These are phyloP conservation scores for Oldenlandia corymbosa DNA, from an alignment of 257 asterid species.

Conservation along the genomic window DNA sequence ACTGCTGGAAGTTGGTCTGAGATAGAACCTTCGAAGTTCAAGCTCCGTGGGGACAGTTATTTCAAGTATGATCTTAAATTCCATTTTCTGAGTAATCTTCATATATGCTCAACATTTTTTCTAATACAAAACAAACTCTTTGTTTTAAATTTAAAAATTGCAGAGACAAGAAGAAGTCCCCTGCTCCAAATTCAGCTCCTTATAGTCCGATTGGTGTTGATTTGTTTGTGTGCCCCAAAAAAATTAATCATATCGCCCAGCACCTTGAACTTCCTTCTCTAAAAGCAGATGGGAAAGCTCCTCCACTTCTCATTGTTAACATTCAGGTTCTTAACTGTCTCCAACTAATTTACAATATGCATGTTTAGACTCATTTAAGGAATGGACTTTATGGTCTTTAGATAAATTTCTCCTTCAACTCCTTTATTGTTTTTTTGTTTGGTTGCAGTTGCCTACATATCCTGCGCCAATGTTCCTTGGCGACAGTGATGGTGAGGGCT, in stretches of 20 bases:
- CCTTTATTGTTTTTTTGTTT: constrained; percentile 9
- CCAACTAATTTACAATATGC: not conserved
- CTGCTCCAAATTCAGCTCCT: constrained; percentile 67
- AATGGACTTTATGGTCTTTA: not conserved
- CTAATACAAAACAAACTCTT: not conserved
- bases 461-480: constrained; percentile 81
- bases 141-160: constrained; percentile 21
- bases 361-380: not conserved
- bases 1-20: constrained; percentile 73
- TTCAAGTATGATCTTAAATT: constrained; percentile 52
- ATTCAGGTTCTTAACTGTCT: constrained; percentile 51
- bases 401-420: not conserved
- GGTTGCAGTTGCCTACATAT: constrained; percentile 75
- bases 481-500: constrained; percentile 85
- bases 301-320: constrained; percentile 73
- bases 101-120: not conserved
- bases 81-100: not conserved
- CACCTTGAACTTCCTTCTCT: constrained; percentile 77
- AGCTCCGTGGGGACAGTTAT: constrained; percentile 78
- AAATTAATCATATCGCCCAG: constrained; percentile 88
- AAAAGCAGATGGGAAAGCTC: constrained; percentile 53
- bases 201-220: constrained; percentile 93
- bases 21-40: constrained; percentile 75
- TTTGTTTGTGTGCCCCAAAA: constrained; percentile 57
- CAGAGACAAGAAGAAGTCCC: constrained; percentile 92